These are phyloP conservation scores for Senna tora DNA, from an alignment of 306 rosid species.

Conservation along the genomic window DNA sequence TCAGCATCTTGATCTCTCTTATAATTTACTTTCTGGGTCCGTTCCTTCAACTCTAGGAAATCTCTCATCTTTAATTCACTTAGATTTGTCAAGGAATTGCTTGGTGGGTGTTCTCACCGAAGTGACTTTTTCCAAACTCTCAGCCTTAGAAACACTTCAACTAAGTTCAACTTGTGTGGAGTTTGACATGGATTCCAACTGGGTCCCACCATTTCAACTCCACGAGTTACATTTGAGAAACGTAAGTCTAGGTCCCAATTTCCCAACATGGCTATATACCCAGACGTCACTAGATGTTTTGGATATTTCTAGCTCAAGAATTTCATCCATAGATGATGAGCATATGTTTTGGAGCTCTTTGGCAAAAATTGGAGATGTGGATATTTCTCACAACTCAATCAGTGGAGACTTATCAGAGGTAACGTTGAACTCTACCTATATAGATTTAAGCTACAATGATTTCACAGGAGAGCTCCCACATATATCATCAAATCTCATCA, in stretches of 20 bases:
- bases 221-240: too few relatives aligned
- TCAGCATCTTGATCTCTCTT: background rate
- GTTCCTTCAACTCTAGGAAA: background rate
- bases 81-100: background rate
- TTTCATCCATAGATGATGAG: background rate
- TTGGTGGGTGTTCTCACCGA: constrained; percentile 23
- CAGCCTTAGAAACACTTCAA: background rate
- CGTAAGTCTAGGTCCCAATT: too few relatives aligned
- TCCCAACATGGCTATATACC: too few relatives aligned
- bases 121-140: background rate
- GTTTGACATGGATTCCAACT: background rate
- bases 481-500: background rate
- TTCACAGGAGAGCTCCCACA: constrained; percentile 28
- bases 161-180: background rate
- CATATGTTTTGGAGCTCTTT: background rate
- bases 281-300: too few relatives aligned
- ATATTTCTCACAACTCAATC: background rate
- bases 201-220: too few relatives aligned
- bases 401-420: constrained; percentile 2
- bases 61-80: background rate
- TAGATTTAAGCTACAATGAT: background rate
- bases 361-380: background rate
- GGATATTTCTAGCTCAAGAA: background rate
- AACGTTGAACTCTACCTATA: background rate
- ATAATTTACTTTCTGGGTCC: background rate